Conservation (phyloP, 2,329 filamentous ascomycete species). For the Fusarium chuoi region DNA sequence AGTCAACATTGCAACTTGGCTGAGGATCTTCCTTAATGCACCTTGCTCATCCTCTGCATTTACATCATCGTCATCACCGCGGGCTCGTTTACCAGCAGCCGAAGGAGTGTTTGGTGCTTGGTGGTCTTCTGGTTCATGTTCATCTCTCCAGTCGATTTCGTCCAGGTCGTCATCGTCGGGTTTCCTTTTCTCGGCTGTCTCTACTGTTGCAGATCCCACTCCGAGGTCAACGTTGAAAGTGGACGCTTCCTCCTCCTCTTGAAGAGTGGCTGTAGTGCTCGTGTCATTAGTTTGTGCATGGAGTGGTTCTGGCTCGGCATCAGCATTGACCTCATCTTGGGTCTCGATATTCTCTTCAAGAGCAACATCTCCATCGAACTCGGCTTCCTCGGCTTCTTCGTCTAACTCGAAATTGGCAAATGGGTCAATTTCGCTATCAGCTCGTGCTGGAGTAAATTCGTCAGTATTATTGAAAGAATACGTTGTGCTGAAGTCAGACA, state of each 20-base stretch:
- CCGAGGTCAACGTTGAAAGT: constrained; percentile 39
- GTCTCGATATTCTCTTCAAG: constrained; percentile 26
- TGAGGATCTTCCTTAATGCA: constrained; percentile 17
- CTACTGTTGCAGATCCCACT: constrained; percentile 31
- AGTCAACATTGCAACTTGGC: constrained; percentile 32
- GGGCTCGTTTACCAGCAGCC: constrained; percentile 44
- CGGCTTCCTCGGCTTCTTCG: constrained; percentile 24
- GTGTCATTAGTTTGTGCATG: constrained; percentile 37
- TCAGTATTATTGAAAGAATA: constrained; percentile 43
- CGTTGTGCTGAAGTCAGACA: constrained; percentile 28
- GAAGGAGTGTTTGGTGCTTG: constrained; percentile 31
- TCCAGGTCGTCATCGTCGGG: constrained; percentile 36
- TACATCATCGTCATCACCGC: constrained; percentile 43
- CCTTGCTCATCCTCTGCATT: constrained; percentile 50
- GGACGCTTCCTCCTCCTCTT: constrained; percentile 47
- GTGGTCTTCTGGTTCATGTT: constrained; percentile 39
- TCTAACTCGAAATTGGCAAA: constrained; percentile 43
- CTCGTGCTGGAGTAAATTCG: constrained; percentile 35
- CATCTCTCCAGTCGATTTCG: constrained; percentile 48
- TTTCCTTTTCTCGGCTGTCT: constrained; percentile 36
- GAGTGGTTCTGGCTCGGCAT: constrained; percentile 14
- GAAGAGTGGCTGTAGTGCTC: constrained; percentile 48
- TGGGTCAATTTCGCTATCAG: constrained; percentile 41
- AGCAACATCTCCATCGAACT: constrained; percentile 29
- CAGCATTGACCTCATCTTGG: constrained; percentile 26